Evolutionary conservation across 2,329 filamentous ascomycete species (phyloP).

Genomic region (Aspergillus terreus): DNA sequence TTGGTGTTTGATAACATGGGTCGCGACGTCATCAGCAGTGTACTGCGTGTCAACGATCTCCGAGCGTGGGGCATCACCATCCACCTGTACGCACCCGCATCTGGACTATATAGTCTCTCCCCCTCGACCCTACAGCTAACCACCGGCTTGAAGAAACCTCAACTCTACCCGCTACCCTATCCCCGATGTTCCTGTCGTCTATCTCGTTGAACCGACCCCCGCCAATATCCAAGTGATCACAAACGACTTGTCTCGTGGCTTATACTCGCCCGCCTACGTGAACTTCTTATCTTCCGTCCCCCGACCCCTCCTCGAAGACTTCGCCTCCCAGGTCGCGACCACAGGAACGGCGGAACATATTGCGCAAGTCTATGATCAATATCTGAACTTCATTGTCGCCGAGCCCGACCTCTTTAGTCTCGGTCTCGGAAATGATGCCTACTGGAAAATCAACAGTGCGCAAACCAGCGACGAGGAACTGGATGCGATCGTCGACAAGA

Average conservation of each 20-base stretch:
- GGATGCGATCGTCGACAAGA: slow-evolving; percentile 80
- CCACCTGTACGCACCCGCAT: slow-evolving; percentile 66
- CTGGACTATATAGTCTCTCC: background rate
- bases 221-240: slow-evolving; percentile 81
- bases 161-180: slow-evolving; percentile 80
- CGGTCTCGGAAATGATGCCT: slow-evolving; percentile 87
- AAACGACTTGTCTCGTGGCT: slow-evolving; percentile 74
- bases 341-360: slow-evolving; percentile 85
- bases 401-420: slow-evolving; percentile 95
- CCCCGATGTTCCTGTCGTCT: slow-evolving; percentile 92
- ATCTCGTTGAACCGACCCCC: slow-evolving; percentile 84
- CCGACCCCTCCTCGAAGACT: slow-evolving; percentile 86
- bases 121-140: slow-evolving; percentile 14
- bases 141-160: slow-evolving; percentile 60
- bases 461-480: slow-evolving; percentile 87
- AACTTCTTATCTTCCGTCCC: slow-evolving; percentile 96
- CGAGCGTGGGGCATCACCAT: slow-evolving; percentile 93
- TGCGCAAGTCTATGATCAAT: slow-evolving; percentile 91
- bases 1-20: slow-evolving; percentile 91
- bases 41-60: slow-evolving; percentile 88
- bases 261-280: slow-evolving; percentile 92
- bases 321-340: slow-evolving; percentile 80
- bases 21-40: slow-evolving; percentile 93
- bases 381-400: slow-evolving; percentile 93
- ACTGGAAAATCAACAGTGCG: slow-evolving; percentile 94